Evolutionary conservation across 805 yeast genomes (phyloP), one percentile per base, ranked within the genome.

Genomic region (Suhomyces sp.): DNA sequence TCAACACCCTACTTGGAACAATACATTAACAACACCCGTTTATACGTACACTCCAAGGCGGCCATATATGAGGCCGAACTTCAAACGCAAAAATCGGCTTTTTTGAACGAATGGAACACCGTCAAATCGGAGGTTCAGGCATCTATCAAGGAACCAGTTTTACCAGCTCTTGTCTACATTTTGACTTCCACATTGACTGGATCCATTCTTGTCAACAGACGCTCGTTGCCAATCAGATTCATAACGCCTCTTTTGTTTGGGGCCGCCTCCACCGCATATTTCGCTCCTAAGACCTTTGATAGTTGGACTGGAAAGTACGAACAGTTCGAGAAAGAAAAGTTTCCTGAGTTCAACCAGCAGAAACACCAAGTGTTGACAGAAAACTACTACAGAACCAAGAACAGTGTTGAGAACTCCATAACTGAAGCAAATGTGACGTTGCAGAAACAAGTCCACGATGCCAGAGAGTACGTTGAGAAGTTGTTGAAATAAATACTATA

Each of bases 131-230:
- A 54, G 30, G 57, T 68, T 32, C 43, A 61, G 16, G 42, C 60
- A 5, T 35, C 68, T 19, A 63, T 77, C 13, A 64, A 56, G 34
- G 83, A 77, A 43, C 78, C 80, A 5, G 58, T 77, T 4, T 65
- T 81, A 38, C 86, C 86, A 13, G 64, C 66, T 27, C 52, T 72
- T 25, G 68, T 79, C 32, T 73, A 75, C 47, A 73, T 79, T 5
- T 56, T 80, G 25, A 77, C 84, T 0, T 64, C 72, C 5, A 58
- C 80, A 4, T 69, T 81, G 42, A 49, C 77, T 2, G 83, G 83
- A 9, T 76, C 83, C 2, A 73, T 81, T 37, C 41, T 76, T 21
- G 75, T 67, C 11, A 65, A 68, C 38, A 71, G 64, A 42, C 65
- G 74, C 45, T 48, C 71, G 1, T 53, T 77, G 7, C 76, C 77